These are phyloP conservation scores for Trichoderma brevicompactum DNA, from an alignment of 2,329 filamentous ascomycete genomes.

Conservation along the genomic window DNA sequence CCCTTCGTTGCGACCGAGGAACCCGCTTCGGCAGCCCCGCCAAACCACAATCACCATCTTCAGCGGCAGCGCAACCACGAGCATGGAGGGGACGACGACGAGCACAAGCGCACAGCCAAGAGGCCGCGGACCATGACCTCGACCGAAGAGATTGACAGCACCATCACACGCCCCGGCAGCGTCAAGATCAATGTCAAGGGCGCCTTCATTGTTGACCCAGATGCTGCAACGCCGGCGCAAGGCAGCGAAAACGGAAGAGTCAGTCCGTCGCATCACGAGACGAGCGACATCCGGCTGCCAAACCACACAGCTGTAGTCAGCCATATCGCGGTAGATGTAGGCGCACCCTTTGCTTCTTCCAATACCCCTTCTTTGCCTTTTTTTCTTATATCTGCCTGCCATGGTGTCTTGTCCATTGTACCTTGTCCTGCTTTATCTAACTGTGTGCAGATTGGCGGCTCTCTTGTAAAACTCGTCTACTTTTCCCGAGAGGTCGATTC, in stretches of 20 bases:
- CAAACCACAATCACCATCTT: constrained; percentile 17
- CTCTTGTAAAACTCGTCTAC: constrained; percentile 94
- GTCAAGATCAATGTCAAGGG: constrained; percentile 97
- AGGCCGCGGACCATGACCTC: constrained; percentile 48
- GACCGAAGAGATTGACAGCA: constrained; percentile 63
- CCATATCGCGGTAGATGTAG: constrained; percentile 95
- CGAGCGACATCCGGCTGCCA: constrained; percentile 91
- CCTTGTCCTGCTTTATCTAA: background rate
- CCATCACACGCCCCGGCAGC: constrained; percentile 66
- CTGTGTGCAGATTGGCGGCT: constrained; percentile 79
- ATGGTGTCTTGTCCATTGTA: no score
- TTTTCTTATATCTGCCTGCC: background rate
- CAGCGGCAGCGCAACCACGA: constrained; percentile 7
- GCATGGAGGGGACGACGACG: constrained; percentile 19
- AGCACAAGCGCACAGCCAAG: constrained; percentile 10
- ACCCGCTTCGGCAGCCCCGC: constrained; percentile 26
- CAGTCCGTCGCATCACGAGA: constrained; percentile 64
- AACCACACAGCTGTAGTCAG: constrained; percentile 95
- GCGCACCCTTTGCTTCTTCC: constrained; percentile 32
- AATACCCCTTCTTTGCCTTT: background rate
- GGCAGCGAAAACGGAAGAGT: constrained; percentile 49
- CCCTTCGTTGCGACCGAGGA: constrained; percentile 25
- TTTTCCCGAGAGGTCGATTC: constrained; percentile 87
- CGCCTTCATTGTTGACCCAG: constrained; percentile 93
- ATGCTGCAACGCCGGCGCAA: constrained; percentile 58